These are phyloP conservation scores for Helotiales sp. DNA, from an alignment of 2,329 filamentous ascomycete genomes.

Conservation along the genomic window DNA sequence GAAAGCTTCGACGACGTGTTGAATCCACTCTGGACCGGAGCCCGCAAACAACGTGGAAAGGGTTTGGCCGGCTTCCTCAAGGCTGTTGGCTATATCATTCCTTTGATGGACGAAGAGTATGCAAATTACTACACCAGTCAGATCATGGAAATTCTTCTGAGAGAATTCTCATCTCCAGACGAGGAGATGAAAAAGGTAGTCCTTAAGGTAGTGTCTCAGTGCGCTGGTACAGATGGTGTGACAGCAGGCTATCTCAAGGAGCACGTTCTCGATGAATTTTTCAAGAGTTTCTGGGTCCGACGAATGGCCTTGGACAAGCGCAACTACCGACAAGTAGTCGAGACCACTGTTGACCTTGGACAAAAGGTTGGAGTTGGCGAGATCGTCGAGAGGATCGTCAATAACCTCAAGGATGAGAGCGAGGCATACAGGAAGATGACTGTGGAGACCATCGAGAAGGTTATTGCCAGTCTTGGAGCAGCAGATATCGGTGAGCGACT, in stretches of 20 bases:
- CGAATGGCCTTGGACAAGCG: constrained; percentile 96
- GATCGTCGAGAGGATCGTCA: constrained; percentile 89
- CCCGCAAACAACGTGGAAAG: constrained; percentile 88
- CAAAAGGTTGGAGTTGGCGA: constrained; percentile 98
- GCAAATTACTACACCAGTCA: constrained; percentile 98
- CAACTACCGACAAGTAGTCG: constrained; percentile 96
- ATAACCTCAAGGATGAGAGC: constrained; percentile 96
- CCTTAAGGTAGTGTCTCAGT: constrained; percentile 94
- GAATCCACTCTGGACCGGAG: constrained; percentile 95
- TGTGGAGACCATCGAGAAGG: constrained; percentile 95
- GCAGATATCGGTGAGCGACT: constrained; percentile 91
- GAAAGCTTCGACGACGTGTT: constrained; percentile 98
- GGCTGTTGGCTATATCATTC: constrained; percentile 96
- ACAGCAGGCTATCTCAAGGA: constrained; percentile 94
- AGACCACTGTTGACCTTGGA: constrained; percentile 94
- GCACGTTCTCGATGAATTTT: constrained; percentile 92
- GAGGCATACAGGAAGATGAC: constrained; percentile 99
- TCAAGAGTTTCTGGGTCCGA: constrained; percentile 98
- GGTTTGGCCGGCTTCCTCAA: constrained; percentile 94
- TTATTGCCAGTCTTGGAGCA: constrained; percentile 88
- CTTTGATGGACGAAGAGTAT: constrained; percentile 99
- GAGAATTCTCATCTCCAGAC: constrained; percentile 94
- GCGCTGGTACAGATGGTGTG: constrained; percentile 90
- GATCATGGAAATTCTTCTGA: constrained; percentile 96
- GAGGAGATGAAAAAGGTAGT: constrained; percentile 99